Percentiles rank a stretch among this genome's conserved stretches.
phyloP scores from a whole-genome alignment of 257 asterid genomes.

The Petunia axillaris region DNA sequence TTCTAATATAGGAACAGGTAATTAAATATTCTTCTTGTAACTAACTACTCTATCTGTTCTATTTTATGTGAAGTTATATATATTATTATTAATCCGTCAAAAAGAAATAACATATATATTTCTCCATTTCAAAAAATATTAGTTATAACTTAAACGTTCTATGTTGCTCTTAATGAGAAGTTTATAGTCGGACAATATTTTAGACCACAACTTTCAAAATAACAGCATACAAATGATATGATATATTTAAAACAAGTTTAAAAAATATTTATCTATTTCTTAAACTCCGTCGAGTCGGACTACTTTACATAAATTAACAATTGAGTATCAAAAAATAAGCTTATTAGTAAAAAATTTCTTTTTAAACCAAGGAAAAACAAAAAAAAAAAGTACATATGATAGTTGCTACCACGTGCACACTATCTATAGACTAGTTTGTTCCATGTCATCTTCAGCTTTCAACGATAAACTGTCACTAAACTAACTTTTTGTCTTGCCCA shows the following conservation, averaged over 20 bases:
- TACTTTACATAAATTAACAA: background rate
- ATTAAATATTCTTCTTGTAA: background rate
- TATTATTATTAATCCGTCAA: too few species aligned
- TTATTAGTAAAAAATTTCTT: background rate
- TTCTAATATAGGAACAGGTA: conserved; percentile 69
- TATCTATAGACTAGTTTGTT: background rate
- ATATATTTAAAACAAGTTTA: too few species aligned
- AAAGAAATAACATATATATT: too few species aligned
- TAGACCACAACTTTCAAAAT: too few species aligned
- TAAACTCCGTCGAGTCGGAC: background rate
- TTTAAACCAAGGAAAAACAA: background rate
- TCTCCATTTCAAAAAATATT: too few species aligned
- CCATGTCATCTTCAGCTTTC: conserved; percentile 7
- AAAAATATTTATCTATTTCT: too few species aligned
- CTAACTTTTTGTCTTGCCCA: conserved; percentile 23
- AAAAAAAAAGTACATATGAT: background rate
- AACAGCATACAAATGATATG: too few species aligned
- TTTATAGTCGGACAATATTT: too few species aligned
- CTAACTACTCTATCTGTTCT: background rate
- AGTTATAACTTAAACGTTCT: background rate
- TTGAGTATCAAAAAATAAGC: background rate
- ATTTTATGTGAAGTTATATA: background rate
- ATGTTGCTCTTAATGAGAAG: background rate
- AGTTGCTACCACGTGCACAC: conserved; percentile 28
- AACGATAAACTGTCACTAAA: conserved; percentile 29